Conservation (phyloP, 139 green algal genomes). For the Astrephomene gubernaculifera region DNA sequence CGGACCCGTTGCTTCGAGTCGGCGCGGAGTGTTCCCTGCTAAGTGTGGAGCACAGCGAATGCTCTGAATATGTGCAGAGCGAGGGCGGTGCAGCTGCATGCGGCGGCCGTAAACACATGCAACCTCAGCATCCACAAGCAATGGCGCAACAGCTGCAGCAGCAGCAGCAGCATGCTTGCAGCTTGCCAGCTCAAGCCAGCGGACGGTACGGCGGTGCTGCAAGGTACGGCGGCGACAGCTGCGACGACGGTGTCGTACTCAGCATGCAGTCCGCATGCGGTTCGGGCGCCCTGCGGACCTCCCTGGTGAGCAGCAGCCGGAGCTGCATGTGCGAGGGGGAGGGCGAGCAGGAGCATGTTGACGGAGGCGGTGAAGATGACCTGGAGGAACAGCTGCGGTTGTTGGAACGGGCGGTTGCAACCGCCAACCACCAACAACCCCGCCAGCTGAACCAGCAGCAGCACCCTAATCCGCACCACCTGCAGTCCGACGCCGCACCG, state of each 20-base stretch:
- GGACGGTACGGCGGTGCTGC: background rate
- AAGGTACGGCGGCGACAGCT: background rate
- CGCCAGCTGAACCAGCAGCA: too few relatives aligned
- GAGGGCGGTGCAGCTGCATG: background rate
- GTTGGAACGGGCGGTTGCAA: background rate
- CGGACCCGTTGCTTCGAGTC: background rate
- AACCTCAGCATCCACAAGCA: background rate
- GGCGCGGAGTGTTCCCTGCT: background rate
- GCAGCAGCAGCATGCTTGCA: too few relatives aligned
- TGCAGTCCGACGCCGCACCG: too few relatives aligned
- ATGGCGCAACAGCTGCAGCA: too few relatives aligned
- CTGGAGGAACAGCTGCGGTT: constrained; percentile 27
- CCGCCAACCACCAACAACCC: too few relatives aligned
- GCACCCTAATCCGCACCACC: too few relatives aligned
- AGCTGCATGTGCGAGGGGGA: background rate
- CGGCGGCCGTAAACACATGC: background rate
- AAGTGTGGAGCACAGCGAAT: background rate
- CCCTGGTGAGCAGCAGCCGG: background rate
- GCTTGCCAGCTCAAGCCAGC: too few relatives aligned
- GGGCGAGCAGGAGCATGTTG: background rate
- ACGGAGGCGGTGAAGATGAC: background rate
- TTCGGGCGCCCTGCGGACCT: background rate
- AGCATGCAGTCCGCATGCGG: background rate
- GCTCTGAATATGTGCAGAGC: background rate
- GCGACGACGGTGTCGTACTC: background rate